phyloP scores from a whole-genome alignment of 176 grass and related monocot genomes.

The Elymus sibiricus region DNA sequence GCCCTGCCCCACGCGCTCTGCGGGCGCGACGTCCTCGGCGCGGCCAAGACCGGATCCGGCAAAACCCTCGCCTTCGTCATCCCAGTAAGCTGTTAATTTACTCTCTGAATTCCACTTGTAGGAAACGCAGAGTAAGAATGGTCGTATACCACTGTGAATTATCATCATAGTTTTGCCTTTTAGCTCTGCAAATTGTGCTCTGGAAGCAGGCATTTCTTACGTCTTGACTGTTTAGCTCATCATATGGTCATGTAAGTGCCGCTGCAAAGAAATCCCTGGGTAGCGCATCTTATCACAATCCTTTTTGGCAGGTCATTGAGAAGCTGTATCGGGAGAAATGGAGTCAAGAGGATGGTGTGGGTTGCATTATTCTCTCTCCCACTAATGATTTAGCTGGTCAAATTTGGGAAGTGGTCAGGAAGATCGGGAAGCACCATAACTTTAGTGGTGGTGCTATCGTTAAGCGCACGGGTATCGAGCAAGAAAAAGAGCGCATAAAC shows the following conservation, averaged over 20 bases:
- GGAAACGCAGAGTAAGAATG: not conserved
- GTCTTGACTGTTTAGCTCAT: constrained; percentile 8
- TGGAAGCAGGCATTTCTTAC: not conserved
- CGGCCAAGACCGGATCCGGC: constrained; percentile 86
- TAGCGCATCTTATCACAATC: not conserved
- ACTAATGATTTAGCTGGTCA: constrained; percentile 81
- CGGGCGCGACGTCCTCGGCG: constrained; percentile 80
- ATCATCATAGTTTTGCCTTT: not conserved
- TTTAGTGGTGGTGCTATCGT: constrained; percentile 72
- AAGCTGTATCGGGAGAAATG: constrained; percentile 81
- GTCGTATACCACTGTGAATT: constrained; percentile 6
- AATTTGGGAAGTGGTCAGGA: constrained; percentile 66
- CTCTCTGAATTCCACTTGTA: not conserved
- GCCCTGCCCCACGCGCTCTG: constrained; percentile 83
- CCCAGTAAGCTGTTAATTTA: constrained; percentile 49
- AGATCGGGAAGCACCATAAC: constrained; percentile 50
- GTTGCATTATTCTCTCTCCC: constrained; percentile 80
- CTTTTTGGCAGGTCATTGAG: constrained; percentile 60
- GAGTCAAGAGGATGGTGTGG: constrained; percentile 66
- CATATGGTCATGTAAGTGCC: not conserved
- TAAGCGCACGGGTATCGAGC: constrained; percentile 65
- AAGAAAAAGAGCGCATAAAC: constrained; percentile 73
- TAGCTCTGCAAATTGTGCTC: not conserved
- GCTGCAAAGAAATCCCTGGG: not conserved
- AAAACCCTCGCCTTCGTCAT: constrained; percentile 93